A percentile compares a stretch with the other conserved stretches of the same genome.
These are phyloP conservation scores for Quercus alba DNA, from an alignment of 306 rosid species.

Conservation along the genomic window DNA sequence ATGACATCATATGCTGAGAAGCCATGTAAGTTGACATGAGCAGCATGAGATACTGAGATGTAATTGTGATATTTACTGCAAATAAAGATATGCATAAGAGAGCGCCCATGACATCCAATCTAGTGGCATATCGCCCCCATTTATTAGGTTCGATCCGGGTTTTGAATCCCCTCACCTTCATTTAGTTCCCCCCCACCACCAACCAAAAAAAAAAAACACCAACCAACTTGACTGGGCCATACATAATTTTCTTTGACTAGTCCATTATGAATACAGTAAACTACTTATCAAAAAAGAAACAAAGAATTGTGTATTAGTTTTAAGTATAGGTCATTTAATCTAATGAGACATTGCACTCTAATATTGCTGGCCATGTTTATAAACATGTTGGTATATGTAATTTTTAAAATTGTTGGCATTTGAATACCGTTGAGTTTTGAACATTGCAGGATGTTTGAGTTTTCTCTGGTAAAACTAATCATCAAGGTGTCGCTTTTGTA, in stretches of 20 bases:
- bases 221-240: too few relatives aligned
- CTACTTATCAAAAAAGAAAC: too few relatives aligned
- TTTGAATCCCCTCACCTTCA: too few relatives aligned
- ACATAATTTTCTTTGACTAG: too few relatives aligned
- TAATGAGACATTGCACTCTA: background rate
- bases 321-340: background rate
- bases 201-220: too few relatives aligned
- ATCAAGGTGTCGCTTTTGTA: slow-evolving; percentile 21
- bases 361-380: slow-evolving; percentile 1
- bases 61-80: background rate
- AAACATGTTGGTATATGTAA: background rate
- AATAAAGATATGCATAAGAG: background rate
- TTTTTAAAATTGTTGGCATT: background rate
- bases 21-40: background rate
- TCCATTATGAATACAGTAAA: too few relatives aligned
- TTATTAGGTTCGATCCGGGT: too few relatives aligned
- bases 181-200: too few relatives aligned
- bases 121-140: too few relatives aligned
- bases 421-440: slow-evolving; percentile 12
- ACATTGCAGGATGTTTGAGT: background rate
- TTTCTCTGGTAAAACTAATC: slow-evolving; percentile 11
- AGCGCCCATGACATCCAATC: too few relatives aligned
- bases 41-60: background rate
- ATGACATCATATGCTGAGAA: background rate
- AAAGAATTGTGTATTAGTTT: background rate